Evolutionary conservation across 2,329 filamentous ascomycete genomes (phyloP).

Genomic region (Pseudogymnoascus sp.): DNA sequence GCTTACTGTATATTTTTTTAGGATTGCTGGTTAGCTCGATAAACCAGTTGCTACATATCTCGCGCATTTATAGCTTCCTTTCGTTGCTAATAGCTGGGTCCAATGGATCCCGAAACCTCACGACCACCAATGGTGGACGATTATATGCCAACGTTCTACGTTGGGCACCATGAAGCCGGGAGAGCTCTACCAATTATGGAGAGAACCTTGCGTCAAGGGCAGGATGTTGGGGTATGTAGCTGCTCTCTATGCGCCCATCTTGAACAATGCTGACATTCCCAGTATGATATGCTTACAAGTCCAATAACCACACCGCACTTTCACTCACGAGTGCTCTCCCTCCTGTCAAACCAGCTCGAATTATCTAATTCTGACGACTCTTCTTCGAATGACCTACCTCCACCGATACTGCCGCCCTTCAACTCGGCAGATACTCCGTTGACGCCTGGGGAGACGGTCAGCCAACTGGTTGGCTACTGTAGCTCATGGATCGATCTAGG

Average conservation of each 20-base stretch:
- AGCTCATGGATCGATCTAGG: conserved; percentile 90
- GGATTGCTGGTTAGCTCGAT: not conserved
- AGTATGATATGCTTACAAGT: conserved; percentile 75
- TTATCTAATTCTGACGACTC: conserved; percentile 39
- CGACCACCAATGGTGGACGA: conserved; percentile 22
- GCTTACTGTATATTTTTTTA: conserved; percentile 2
- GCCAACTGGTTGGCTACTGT: conserved; percentile 69
- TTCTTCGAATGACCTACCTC: conserved; percentile 35
- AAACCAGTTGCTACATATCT: not conserved
- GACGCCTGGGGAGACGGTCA: conserved; percentile 59
- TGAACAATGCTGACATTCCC: conserved; percentile 21
- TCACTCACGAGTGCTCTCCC: conserved; percentile 56
- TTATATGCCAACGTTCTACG: conserved; percentile 49
- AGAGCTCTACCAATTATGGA: conserved; percentile 54
- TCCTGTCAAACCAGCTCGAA: conserved; percentile 47
- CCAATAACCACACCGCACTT: conserved; percentile 72
- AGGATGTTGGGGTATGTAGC: conserved; percentile 59
- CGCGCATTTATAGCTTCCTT: not conserved
- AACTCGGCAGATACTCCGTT: conserved; percentile 73
- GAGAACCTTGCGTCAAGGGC: conserved; percentile 57
- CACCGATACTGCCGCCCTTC: conserved; percentile 59
- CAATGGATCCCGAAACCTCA: conserved; percentile 7
- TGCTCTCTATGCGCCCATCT: conserved; percentile 12
- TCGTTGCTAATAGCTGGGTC: not conserved
- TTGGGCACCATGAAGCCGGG: conserved; percentile 65